These are phyloP conservation scores for Malbranchea zuffiana DNA, from an alignment of 2,329 filamentous ascomycete species.

Conservation along the genomic window DNA sequence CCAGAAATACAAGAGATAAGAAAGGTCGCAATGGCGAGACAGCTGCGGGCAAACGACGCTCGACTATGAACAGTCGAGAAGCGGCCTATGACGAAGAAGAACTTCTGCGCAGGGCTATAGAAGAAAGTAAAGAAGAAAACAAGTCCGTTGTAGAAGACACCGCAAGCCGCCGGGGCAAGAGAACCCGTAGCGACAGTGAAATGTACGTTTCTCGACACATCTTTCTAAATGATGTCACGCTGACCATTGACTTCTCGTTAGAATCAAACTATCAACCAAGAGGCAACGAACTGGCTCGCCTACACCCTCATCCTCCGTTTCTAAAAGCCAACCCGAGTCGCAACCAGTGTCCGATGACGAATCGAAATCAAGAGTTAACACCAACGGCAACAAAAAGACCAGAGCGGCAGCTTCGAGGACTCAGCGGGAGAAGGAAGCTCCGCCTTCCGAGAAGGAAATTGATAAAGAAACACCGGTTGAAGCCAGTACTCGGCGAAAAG, in stretches of 20 bases:
- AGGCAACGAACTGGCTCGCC: slow-evolving; percentile 73
- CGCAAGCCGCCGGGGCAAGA: slow-evolving; percentile 58
- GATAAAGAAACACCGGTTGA: slow-evolving; percentile 61
- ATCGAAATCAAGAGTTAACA: slow-evolving; percentile 30
- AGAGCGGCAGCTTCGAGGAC: slow-evolving; percentile 46
- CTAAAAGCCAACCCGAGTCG: slow-evolving; percentile 37
- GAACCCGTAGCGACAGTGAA: slow-evolving; percentile 82
- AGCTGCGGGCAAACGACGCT: slow-evolving; percentile 62
- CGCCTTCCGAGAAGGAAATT: slow-evolving; percentile 51
- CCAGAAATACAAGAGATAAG: slow-evolving; percentile 31
- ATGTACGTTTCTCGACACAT: slow-evolving; percentile 53
- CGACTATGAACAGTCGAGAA: slow-evolving; percentile 94
- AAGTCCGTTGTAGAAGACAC: slow-evolving; percentile 44
- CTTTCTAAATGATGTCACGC: slow-evolving; percentile 4
- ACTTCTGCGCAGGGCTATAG: slow-evolving; percentile 75
- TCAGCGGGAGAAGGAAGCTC: slow-evolving; percentile 39
- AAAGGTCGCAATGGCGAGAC: slow-evolving; percentile 41
- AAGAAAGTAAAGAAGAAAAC: slow-evolving; percentile 82
- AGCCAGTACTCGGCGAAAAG: slow-evolving; percentile 68
- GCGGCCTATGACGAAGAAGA: slow-evolving; percentile 95
- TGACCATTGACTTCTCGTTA: slow-evolving; percentile 32
- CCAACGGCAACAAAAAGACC: slow-evolving; percentile 45
- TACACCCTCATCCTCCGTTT: slow-evolving; percentile 49
- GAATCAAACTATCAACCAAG: slow-evolving; percentile 61
- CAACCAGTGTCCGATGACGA: slow-evolving; percentile 56